A percentile compares a stretch with the other conserved stretches of the same genome.
Conservation (phyloP, 2,329 filamentous ascomycete genomes). For the Clonostachys solani region DNA sequence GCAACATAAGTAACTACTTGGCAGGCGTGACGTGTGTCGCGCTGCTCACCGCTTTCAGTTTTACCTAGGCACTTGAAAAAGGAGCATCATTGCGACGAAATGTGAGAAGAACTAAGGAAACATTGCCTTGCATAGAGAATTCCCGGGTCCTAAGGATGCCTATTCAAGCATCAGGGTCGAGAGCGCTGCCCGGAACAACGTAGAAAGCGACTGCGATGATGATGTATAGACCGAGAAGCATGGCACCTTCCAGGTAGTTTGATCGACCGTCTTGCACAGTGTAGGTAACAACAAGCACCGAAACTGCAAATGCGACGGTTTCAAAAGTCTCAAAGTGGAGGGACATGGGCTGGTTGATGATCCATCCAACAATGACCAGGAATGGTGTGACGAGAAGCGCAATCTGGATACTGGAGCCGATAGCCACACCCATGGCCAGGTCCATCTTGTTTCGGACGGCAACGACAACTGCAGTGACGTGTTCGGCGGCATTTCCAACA, state of each 20-base stretch:
- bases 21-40: too few species aligned
- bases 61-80: too few species aligned
- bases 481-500: conserved; percentile 76
- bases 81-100: too few species aligned
- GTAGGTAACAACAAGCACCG: conserved; percentile 71
- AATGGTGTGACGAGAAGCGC: conserved; percentile 77
- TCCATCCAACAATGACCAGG: conserved; percentile 77
- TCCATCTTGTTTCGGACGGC: conserved; percentile 76
- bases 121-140: too few species aligned
- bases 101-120: too few species aligned
- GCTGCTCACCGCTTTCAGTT: too few species aligned
- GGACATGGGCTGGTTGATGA: conserved; percentile 68
- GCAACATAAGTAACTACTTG: too few species aligned
- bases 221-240: conserved; percentile 51
- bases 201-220: conserved; percentile 60
- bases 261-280: conserved; percentile 78
- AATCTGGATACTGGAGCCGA: conserved; percentile 80
- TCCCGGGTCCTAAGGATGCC: too few species aligned
- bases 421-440: conserved; percentile 71
- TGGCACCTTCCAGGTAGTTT: conserved; percentile 79
- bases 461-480: conserved; percentile 77
- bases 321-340: conserved; percentile 76
- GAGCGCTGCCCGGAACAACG: conserved; percentile 43
- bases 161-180: conserved; percentile 10
- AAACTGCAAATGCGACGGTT: conserved; percentile 73